Evolutionary conservation across 2,329 filamentous ascomycete genomes (phyloP), one percentile per base, ranked within the genome.

Genomic region (Domatiomyces globalis): DNA sequence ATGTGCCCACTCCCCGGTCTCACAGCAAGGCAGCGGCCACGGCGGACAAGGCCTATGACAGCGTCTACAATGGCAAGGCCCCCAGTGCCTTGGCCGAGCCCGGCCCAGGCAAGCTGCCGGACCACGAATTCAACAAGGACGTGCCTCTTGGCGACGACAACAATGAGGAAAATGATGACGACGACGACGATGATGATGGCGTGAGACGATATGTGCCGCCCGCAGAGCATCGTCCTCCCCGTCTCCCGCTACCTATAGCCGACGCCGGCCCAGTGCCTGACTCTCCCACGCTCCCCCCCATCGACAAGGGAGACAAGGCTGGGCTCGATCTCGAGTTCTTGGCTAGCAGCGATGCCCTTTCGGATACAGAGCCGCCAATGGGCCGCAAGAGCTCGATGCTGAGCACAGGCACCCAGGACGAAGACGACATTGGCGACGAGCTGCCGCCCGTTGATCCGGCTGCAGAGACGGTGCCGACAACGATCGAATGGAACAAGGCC

Each of bases 181-280:
- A 57, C 43, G 51, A 51, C 29, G 44, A 49, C 46, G 52, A 56
- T 42, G 51, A 50, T 17, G 56, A 58, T 33, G 51, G 56, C 5
- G 53, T 57, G 19, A 51, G 57, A 42, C 51, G 50, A 27, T 59
- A 58, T 48, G 52, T 50, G n/a, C 54, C 56, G 4, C 51, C 56
- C 10, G 51, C 57, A 12, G 51, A 58, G 45, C 53, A 55, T 44
- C 54, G 71, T n/a, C 90, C 90, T 45, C 90, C 90, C 48, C 84
- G 90, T 54, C 74, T 96, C 62, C 90, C 90, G 53, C 78, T 96
- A 53, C 89, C 90, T 50, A 95, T 96, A 61, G 88, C 94, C 62
- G 87, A 95, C 72, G 88, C 94, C 65, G 78, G 85, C 12, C 83
- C 92, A 61, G 87, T 85, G 1, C 90, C 90, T 1, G 89, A 89